Evolutionary conservation across 768 basidiomycete genomes (phyloP).

Genomic region (Wakefieldia striispora): DNA sequence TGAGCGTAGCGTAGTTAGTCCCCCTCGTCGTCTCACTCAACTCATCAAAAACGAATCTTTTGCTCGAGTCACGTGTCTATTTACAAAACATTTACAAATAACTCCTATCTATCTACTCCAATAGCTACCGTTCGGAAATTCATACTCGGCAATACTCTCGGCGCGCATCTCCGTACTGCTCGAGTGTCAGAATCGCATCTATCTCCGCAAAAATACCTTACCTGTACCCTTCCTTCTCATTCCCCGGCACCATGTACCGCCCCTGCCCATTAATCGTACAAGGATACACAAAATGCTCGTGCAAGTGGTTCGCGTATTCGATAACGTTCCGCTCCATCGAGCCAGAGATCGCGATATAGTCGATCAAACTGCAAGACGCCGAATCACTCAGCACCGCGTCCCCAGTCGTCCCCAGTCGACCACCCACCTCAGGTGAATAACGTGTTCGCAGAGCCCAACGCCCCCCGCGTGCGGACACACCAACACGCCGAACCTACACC

Average conservation of each 20-base stretch:
- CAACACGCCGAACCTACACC: constrained; percentile 69
- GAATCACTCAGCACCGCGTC: constrained; percentile 1
- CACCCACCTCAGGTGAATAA: constrained; percentile 71
- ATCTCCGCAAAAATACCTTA: constrained; percentile 8
- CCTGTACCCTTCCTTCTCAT: constrained; percentile 73
- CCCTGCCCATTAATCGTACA: constrained; percentile 83
- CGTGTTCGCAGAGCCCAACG: constrained; percentile 90
- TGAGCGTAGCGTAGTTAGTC: constrained; percentile 8
- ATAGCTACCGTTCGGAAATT: constrained; percentile 67
- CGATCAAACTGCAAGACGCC: constrained; percentile 62
- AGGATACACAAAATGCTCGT: constrained; percentile 86
- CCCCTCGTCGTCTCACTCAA: too few species aligned
- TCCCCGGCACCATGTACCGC: constrained; percentile 78
- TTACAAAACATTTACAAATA: constrained; percentile 22
- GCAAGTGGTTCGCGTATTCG: constrained; percentile 81
- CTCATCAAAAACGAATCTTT: constrained; percentile 7
- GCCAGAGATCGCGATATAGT: constrained; percentile 86
- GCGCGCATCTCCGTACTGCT: constrained; percentile 79
- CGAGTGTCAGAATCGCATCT: neutral
- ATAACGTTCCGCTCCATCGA: constrained; percentile 90
- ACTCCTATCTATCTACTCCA: constrained; percentile 10
- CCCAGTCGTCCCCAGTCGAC: neutral
- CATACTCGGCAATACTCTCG: constrained; percentile 71
- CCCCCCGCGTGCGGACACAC: constrained; percentile 94
- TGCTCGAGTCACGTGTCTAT: constrained; percentile 13